Percentiles rank a stretch among this genome's conserved stretches.
Conservation (phyloP, 768 basidiomycete genomes). For the Leccinum boreale region DNA sequence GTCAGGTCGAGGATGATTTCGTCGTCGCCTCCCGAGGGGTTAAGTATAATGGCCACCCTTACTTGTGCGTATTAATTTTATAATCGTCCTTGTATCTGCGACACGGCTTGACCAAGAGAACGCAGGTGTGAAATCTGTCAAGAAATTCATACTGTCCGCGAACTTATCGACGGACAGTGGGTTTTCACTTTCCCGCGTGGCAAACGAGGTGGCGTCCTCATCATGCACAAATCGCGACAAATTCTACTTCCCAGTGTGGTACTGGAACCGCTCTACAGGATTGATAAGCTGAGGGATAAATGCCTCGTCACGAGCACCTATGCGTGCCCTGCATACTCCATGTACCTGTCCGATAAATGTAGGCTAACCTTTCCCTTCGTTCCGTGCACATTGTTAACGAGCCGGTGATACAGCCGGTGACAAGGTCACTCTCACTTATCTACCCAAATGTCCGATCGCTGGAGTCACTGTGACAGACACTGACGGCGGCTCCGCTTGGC, state of each 20-base stretch:
- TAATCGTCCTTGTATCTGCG: neutral
- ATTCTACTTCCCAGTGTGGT: slow-evolving; percentile 17
- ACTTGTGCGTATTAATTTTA: neutral
- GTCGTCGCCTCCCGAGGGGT: slow-evolving; percentile 20
- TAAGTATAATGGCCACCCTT: slow-evolving; percentile 4
- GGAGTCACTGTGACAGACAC: neutral
- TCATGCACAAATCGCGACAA: slow-evolving; percentile 29
- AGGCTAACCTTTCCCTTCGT: neutral
- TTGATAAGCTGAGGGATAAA: slow-evolving; percentile 27
- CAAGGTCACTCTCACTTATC: slow-evolving; percentile 18
- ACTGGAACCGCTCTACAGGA: slow-evolving; percentile 24
- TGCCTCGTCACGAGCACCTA: slow-evolving; percentile 31
- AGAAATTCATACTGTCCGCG: neutral
- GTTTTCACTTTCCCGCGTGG: slow-evolving; percentile 16
- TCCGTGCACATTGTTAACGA: neutral
- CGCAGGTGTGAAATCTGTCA: neutral
- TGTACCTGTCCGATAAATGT: slow-evolving; percentile 32
- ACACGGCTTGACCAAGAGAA: neutral
- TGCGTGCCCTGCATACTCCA: slow-evolving; percentile 29
- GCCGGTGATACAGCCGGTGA: slow-evolving; percentile 14
- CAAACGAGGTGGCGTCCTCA: slow-evolving; percentile 31
- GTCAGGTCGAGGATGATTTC: slow-evolving; percentile 18
- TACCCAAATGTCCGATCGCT: slow-evolving; percentile 9
- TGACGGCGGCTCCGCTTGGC: slow-evolving; percentile 13
- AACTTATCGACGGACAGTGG: slow-evolving; percentile 33